A percentile compares a stretch with the other conserved stretches of the same genome.
These are phyloP conservation scores for Podaxis sp. DNA, from an alignment of 768 basidiomycete genomes.

Conservation along the genomic window DNA sequence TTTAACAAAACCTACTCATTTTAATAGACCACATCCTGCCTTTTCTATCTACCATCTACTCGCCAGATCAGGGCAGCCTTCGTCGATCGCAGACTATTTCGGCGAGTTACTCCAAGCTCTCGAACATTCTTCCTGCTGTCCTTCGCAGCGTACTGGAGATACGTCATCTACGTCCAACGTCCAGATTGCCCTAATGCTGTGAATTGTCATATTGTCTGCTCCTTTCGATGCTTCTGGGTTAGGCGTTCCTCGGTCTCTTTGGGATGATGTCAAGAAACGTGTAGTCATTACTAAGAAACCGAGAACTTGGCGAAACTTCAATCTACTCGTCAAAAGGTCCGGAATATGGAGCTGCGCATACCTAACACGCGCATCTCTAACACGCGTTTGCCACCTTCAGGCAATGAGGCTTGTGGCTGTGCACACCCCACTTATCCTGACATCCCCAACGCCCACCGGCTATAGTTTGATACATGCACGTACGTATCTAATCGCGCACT, in stretches of 20 bases:
- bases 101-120: not conserved
- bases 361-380: not conserved
- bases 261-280: not conserved
- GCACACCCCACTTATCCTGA: not conserved
- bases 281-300: not conserved
- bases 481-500: slow-evolving; percentile 12
- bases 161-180: not conserved
- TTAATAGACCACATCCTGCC: not conserved
- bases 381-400: not conserved
- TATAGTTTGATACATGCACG: slow-evolving; percentile 3
- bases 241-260: not conserved
- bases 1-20: not conserved
- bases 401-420: slow-evolving; percentile 8
- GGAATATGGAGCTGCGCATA: not conserved
- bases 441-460: not conserved
- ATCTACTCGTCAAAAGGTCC: not conserved
- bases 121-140: not conserved
- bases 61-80: not conserved
- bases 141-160: not conserved
- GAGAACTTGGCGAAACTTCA: slow-evolving; percentile 1
- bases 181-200: not conserved
- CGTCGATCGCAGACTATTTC: not conserved
- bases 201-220: not conserved
- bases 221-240: not conserved
- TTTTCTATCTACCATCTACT: not conserved